phyloP scores from a whole-genome alignment of 2,329 filamentous ascomycete genomes.

The Claviceps sp. region DNA sequence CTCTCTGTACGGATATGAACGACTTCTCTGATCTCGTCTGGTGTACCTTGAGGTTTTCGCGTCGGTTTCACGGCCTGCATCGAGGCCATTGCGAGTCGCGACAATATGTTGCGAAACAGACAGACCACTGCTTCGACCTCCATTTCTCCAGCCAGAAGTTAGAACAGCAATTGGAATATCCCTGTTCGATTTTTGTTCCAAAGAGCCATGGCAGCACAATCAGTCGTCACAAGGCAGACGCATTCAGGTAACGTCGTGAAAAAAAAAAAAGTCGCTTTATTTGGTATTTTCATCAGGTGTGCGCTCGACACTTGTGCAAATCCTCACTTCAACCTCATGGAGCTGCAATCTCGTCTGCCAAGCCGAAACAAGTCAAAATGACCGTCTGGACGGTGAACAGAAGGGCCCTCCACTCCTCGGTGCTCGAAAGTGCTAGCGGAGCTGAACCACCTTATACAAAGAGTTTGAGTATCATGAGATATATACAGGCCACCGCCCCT shows the following conservation, averaged over 20 bases:
- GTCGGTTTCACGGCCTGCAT: too few species aligned
- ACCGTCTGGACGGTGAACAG: conserved; percentile 10
- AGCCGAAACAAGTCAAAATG: conserved; percentile 9
- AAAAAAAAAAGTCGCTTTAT: conserved; percentile 8
- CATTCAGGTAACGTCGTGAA: neutral
- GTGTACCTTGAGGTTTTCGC: too few species aligned
- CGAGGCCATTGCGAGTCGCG: too few species aligned
- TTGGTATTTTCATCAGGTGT: conserved; percentile 30
- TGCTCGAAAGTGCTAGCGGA: conserved; percentile 53
- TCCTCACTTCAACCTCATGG: conserved; percentile 63
- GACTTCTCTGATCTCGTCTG: too few species aligned
- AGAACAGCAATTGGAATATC: too few species aligned
- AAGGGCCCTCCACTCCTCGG: conserved; percentile 49
- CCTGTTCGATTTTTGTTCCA: neutral
- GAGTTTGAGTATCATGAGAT: conserved; percentile 25
- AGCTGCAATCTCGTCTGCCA: conserved; percentile 28
- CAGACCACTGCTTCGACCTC: too few species aligned
- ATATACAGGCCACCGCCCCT: conserved; percentile 35
- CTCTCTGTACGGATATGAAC: too few species aligned
- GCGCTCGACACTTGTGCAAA: conserved; percentile 50
- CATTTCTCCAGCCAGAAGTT: too few species aligned
- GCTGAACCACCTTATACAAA: conserved; percentile 40
- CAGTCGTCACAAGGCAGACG: neutral
- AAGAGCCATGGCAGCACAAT: neutral
- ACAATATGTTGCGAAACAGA: too few species aligned